phyloP scores from a whole-genome alignment of 768 basidiomycete species.

The Tylopilus vinaceipallidus region DNA sequence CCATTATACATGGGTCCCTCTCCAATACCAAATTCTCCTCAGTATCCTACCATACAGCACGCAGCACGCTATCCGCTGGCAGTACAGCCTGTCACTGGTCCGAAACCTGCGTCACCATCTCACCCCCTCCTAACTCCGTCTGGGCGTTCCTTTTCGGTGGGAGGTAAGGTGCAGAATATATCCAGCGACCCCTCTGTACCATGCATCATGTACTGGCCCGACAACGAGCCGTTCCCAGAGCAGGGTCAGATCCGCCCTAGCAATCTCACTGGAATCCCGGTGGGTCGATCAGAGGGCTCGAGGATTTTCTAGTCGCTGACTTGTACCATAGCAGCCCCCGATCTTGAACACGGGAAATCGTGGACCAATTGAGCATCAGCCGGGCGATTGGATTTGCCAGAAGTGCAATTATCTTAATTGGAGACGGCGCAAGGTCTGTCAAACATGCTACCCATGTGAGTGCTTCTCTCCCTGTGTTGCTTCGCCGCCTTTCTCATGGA shows the following conservation, averaged over 20 bases:
- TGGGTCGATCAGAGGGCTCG: slow-evolving; percentile 28
- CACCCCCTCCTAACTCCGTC: slow-evolving; percentile 81
- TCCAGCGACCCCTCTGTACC: slow-evolving; percentile 68
- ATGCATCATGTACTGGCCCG: slow-evolving; percentile 89
- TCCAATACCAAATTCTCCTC: slow-evolving; percentile 29
- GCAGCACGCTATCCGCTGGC: slow-evolving; percentile 28
- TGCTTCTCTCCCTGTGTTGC: slow-evolving; percentile 19
- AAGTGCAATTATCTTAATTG: slow-evolving; percentile 89
- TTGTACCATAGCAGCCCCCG: slow-evolving; percentile 61
- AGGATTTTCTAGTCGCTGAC: slow-evolving; percentile 2
- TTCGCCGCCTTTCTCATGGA: slow-evolving; percentile 11
- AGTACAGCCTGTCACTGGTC: slow-evolving; percentile 15
- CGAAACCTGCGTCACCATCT: slow-evolving; percentile 42
- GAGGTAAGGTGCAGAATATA: slow-evolving; percentile 79
- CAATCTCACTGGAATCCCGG: slow-evolving; percentile 51
- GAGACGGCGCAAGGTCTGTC: slow-evolving; percentile 85
- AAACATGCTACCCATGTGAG: slow-evolving; percentile 83
- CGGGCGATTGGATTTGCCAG: slow-evolving; percentile 78
- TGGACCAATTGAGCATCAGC: slow-evolving; percentile 84
- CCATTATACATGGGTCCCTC: slow-evolving; percentile 17
- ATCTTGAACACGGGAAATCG: slow-evolving; percentile 88
- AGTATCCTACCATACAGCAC: slow-evolving; percentile 26
- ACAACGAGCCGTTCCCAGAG: slow-evolving; percentile 82
- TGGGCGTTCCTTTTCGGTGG: slow-evolving; percentile 70
- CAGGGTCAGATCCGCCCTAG: slow-evolving; percentile 74